A percentile compares a stretch with the other conserved stretches of the same genome.
Conservation (phyloP, 2,329 filamentous ascomycete genomes). For the Trichophyton verrucosum region DNA sequence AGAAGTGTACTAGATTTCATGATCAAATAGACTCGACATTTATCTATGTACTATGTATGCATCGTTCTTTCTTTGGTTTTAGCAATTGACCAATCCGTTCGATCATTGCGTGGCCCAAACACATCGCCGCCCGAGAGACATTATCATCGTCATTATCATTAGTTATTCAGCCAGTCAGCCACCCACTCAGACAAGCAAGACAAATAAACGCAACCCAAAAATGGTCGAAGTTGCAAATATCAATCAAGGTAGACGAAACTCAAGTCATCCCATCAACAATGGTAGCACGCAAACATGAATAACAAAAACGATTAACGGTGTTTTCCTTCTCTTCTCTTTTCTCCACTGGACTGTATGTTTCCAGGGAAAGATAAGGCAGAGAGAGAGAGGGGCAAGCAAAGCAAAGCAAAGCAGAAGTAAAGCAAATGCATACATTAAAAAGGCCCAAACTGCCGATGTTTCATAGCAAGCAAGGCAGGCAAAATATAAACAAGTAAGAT, state of each 20-base stretch:
- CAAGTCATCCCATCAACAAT: neutral
- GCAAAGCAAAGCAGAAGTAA: neutral
- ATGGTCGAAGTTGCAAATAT: neutral
- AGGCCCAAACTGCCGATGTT: neutral
- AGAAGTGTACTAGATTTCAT: slow-evolving; percentile 45
- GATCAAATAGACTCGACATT: neutral
- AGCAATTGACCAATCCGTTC: too few species aligned
- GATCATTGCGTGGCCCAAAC: too few species aligned
- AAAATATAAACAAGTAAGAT: neutral
- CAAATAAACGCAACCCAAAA: neutral
- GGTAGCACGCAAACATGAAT: neutral
- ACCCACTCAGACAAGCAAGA: neutral
- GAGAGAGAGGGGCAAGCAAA: neutral
- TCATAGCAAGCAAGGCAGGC: neutral
- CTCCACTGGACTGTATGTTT: too few species aligned
- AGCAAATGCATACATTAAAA: neutral
- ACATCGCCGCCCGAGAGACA: neutral
- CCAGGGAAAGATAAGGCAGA: neutral
- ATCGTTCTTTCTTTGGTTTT: too few species aligned
- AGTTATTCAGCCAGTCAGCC: neutral
- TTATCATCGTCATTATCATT: neutral
- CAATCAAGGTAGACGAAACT: neutral
- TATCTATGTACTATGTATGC: too few species aligned
- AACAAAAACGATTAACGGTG: neutral
- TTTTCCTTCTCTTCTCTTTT: neutral